Evolutionary conservation across 192 early-diverging fungal species (phyloP).

Genomic region (Linnemannia elongata): DNA sequence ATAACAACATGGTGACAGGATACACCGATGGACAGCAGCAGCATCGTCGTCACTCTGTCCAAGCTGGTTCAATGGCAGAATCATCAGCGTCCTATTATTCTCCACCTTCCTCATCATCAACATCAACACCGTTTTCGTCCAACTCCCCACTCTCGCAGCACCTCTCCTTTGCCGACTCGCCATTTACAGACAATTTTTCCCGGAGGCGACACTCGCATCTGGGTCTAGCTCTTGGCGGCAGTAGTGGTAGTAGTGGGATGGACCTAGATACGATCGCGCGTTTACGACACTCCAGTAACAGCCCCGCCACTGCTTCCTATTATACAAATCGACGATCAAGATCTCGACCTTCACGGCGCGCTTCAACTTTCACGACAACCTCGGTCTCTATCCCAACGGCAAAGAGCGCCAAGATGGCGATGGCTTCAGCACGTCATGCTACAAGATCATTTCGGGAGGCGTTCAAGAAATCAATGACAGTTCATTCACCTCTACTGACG

Average conservation of each 20-base stretch:
- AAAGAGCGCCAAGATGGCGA: background rate
- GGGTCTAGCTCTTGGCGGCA: background rate
- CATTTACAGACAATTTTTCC: background rate
- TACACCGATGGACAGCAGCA: background rate
- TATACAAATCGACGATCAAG: background rate
- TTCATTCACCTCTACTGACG: slow-evolving; percentile 37
- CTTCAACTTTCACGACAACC: background rate
- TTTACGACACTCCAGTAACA: background rate
- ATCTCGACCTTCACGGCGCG: background rate
- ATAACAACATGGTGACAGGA: background rate
- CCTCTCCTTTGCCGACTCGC: background rate
- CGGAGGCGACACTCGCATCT: background rate
- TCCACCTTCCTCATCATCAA: background rate
- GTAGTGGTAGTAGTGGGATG: background rate
- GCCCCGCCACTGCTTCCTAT: background rate
- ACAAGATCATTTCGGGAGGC: slow-evolving; percentile 7
- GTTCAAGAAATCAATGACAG: slow-evolving; percentile 29
- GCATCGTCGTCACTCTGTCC: background rate
- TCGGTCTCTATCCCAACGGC: background rate
- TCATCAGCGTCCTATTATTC: background rate
- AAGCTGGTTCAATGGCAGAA: background rate
- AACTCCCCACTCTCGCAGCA: background rate
- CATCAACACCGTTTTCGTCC: slow-evolving; percentile 5
- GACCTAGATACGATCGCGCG: background rate
- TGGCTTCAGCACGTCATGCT: background rate